A percentile compares a stretch with the other conserved stretches of the same genome.
Evolutionary conservation across 352 stramenopile genomes (phyloP).

Genomic region (Sclerospora graminicola): DNA sequence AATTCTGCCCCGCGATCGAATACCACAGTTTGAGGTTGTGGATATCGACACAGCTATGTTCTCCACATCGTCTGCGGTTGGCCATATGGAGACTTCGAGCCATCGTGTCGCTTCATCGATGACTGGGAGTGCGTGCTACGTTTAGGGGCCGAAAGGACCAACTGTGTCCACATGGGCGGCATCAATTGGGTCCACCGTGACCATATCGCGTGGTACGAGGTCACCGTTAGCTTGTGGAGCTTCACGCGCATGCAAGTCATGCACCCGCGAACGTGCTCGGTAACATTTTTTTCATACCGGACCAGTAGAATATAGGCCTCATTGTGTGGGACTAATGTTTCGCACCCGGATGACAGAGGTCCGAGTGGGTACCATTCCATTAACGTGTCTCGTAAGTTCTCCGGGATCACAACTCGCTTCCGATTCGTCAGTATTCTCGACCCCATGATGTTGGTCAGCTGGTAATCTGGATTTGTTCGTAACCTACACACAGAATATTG

Average conservation of each 20-base stretch:
- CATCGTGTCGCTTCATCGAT: too few relatives aligned
- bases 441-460: not conserved
- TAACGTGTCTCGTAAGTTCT: not conserved
- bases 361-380: slow-evolving; percentile 1
- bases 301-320: slow-evolving; percentile 3
- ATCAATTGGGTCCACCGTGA: too few relatives aligned
- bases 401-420: not conserved
- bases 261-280: too few relatives aligned
- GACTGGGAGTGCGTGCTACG: too few relatives aligned
- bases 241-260: too few relatives aligned
- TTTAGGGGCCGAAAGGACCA: too few relatives aligned
- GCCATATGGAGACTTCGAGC: too few relatives aligned
- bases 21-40: slow-evolving; percentile 1
- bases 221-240: too few relatives aligned
- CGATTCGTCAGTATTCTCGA: not conserved
- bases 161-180: too few relatives aligned
- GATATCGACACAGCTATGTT: too few relatives aligned
- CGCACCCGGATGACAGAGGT: slow-evolving; percentile 3
- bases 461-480: not conserved
- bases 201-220: too few relatives aligned
- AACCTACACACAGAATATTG: not conserved
- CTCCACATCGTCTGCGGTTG: too few relatives aligned
- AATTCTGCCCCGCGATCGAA: slow-evolving; percentile 3
- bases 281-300: slow-evolving; percentile 1
- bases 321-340: slow-evolving; percentile 2